Percentiles rank a stretch among this genome's conserved stretches.
Evolutionary conservation across 495 filamentous ascomycete species (phyloP).

Genomic region (Xeromyces bisporus): DNA sequence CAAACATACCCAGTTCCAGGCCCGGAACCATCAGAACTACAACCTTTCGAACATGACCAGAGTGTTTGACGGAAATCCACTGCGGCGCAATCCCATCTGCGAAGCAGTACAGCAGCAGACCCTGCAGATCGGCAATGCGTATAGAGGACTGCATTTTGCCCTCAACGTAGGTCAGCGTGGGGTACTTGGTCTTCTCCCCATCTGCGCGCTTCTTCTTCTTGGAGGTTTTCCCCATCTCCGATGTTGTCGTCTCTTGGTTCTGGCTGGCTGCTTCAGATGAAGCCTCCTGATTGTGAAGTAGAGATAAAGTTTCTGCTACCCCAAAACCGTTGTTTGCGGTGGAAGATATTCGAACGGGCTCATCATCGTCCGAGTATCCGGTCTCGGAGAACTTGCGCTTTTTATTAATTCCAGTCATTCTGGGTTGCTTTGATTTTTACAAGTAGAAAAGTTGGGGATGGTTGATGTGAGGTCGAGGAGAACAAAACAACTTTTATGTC

Average conservation of each 20-base stretch:
- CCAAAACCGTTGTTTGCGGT: conserved; percentile 9
- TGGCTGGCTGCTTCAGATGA: conserved; percentile 12
- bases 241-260: conserved; percentile 3
- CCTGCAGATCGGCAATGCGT: conserved; percentile 63
- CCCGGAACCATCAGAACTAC: conserved; percentile 92
- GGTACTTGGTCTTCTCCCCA: conserved; percentile 55
- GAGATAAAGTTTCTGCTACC: conserved; percentile 17
- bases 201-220: conserved; percentile 28
- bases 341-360: conserved; percentile 8
- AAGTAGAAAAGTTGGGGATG: too few relatives aligned
- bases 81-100: conserved; percentile 71
- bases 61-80: conserved; percentile 70
- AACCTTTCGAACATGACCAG: conserved; percentile 58
- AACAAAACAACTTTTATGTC: conserved; percentile 2
- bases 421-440: too few relatives aligned
- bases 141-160: conserved; percentile 56
- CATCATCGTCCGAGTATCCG: conserved; percentile 10
- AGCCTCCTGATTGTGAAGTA: conserved; percentile 11
- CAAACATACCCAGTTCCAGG: conserved; percentile 78
- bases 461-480: too few relatives aligned
- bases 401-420: conserved; percentile 9
- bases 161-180: conserved; percentile 50
- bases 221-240: conserved; percentile 5
- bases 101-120: conserved; percentile 71
- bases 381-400: conserved; percentile 21